Evolutionary conservation across 352 stramenopile species (phyloP).

Genomic region (Lagenidium giganteum): DNA sequence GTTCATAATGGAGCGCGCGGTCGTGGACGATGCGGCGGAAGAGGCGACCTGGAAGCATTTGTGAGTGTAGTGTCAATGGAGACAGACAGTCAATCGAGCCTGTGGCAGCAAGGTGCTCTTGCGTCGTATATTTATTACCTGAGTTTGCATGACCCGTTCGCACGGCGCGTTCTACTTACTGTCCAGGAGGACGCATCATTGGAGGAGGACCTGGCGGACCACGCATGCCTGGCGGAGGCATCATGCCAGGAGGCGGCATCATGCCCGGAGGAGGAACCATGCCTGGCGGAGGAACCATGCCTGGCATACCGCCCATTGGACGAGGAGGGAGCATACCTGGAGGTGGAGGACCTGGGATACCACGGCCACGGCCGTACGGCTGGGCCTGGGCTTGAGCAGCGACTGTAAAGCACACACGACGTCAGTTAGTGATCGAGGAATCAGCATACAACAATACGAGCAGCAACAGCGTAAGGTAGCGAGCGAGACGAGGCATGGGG

Average conservation of each 20-base stretch:
- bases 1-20: constrained; percentile 74
- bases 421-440: constrained; percentile 7
- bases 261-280: constrained; percentile 76
- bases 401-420: constrained; percentile 26
- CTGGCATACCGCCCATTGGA: constrained; percentile 54
- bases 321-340: constrained; percentile 61
- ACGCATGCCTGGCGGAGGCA: constrained; percentile 65
- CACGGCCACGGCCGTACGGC: constrained; percentile 72
- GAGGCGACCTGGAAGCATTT: constrained; percentile 43
- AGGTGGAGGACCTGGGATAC: constrained; percentile 52
- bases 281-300: constrained; percentile 51
- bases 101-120: neutral
- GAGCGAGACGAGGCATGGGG: constrained; percentile 1
- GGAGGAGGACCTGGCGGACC: constrained; percentile 43
- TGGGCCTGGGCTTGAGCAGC: constrained; percentile 77
- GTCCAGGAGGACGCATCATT: constrained; percentile 70
- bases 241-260: constrained; percentile 59
- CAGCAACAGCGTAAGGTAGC: neutral
- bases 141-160: constrained; percentile 1
- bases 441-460: constrained; percentile 16
- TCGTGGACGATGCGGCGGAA: constrained; percentile 65
- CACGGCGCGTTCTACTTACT: constrained; percentile 59
- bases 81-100: too few species aligned
- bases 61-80: too few species aligned
- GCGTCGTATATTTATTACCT: constrained; percentile 6